Percentiles rank a stretch among this genome's conserved stretches.
Conservation (phyloP, 2,329 filamentous ascomycete species). For the Shiraia bambusicola region DNA sequence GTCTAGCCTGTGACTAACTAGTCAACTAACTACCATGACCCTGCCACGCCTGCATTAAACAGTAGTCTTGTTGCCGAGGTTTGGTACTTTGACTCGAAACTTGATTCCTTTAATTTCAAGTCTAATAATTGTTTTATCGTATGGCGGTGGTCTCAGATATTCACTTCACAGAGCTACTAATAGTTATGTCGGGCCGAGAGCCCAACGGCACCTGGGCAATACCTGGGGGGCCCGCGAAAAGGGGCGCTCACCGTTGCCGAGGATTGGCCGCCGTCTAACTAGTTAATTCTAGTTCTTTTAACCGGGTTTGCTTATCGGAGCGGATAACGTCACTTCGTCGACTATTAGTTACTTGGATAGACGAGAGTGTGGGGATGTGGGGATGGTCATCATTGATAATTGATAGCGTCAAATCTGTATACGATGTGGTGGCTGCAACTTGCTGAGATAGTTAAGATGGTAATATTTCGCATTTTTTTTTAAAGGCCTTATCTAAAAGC, state of each 20-base stretch:
- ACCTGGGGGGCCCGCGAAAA: conserved; percentile 6
- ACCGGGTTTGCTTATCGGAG: conserved; percentile 3
- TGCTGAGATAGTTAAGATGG: no score
- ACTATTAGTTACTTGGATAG: no score
- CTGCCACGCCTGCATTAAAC: no score
- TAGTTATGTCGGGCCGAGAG: conserved; percentile 11
- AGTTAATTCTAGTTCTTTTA: conserved; percentile 3
- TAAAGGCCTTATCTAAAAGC: no score
- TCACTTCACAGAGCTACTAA: neutral
- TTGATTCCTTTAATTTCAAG: no score
- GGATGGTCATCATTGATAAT: conserved; percentile 1
- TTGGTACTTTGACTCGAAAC: no score
- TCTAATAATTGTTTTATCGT: neutral
- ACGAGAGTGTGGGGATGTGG: no score
- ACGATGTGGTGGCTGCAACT: no score
- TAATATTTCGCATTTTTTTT: no score
- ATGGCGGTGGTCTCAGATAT: no score
- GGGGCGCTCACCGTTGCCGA: conserved; percentile 3
- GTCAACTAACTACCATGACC: no score
- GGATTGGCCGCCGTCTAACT: conserved; percentile 7
- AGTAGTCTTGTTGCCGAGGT: no score
- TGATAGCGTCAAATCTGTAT: neutral
- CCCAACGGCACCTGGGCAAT: neutral
- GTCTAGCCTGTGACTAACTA: conserved; percentile 3
- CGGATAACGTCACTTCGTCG: neutral